Base-by-base conservation (phyloP, 2,329 filamentous ascomycete species). In the Sclerotinia nivalis region DNA sequence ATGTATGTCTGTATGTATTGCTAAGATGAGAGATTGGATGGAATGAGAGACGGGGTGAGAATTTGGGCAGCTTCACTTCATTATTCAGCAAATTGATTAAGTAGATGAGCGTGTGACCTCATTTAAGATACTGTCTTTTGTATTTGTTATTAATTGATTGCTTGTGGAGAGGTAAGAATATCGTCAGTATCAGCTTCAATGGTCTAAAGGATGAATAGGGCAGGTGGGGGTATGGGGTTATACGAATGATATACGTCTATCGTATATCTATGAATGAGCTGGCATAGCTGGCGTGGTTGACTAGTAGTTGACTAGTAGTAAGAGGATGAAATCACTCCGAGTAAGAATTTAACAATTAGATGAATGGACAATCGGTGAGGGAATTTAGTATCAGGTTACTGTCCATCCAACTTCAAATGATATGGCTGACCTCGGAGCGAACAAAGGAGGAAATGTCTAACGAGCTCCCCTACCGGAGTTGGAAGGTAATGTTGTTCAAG, bases 71-170 rank as follows among this genome's bases (percentile, higher is more conserved):
- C 60, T 64, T 50, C 25, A 25, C 31, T 37, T 22, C 40, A 25
- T 50, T n/a, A 13, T 40, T 64, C 20, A 50, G 22, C 15, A 49
- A 13, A 50, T 22, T 31, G 22, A 25, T 43, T 40, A 28, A 40
- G 45, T 15, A 37, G 13, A 25, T 52, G 47, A 40, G 61, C 61
- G 52, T 40, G 61, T 64, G 61, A 64, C 61, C 37, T 64, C 4
- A 40, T 64, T 22, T 40, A 5, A 25, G 61, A 28, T 52, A 40
- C n/a, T 7, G 12, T 40, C 12, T 20, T 50, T 20, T 28, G n/a
- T 4, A 64, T 28, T 40, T 52, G 22, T 64, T 52, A 52, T 64
- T 52, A 28, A 64, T 64, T 12, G 37, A 50, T 62, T 62, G 45
- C 50, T 50, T 8, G 13, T 37, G 25, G 37, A 15, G 45, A 50